Evolutionary conservation across 768 basidiomycete species (phyloP).

Genomic region (Lactarius psammicola): DNA sequence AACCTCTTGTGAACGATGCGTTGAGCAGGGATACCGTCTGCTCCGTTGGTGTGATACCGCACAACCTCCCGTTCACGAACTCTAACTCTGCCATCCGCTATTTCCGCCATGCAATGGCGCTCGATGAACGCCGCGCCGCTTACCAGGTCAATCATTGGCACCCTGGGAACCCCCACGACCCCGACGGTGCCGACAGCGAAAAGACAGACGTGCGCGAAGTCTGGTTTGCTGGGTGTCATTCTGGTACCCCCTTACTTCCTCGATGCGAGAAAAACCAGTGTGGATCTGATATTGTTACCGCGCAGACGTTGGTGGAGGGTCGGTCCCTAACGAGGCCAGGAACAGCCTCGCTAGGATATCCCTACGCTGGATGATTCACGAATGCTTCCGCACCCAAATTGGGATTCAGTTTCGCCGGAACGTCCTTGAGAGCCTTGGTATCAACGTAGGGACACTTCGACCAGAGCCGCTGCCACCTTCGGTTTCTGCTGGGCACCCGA

Average conservation of each 20-base stretch:
- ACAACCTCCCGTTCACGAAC: slow-evolving; percentile 62
- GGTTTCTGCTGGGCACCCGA: not conserved
- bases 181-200: slow-evolving; percentile 25
- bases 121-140: slow-evolving; percentile 66
- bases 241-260: slow-evolving; percentile 44
- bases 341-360: slow-evolving; percentile 68
- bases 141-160: slow-evolving; percentile 42
- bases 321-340: slow-evolving; percentile 52
- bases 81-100: slow-evolving; percentile 57
- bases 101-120: slow-evolving; percentile 69
- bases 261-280: not conserved
- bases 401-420: slow-evolving; percentile 40
- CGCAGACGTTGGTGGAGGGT: slow-evolving; percentile 76
- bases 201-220: slow-evolving; percentile 69
- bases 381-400: slow-evolving; percentile 51
- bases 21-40: slow-evolving; percentile 63
- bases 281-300: not conserved
- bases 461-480: not conserved
- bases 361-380: slow-evolving; percentile 55
- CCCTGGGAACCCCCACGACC: slow-evolving; percentile 37
- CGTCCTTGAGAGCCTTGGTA: slow-evolving; percentile 36
- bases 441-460: slow-evolving; percentile 32
- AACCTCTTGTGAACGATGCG: slow-evolving; percentile 13
- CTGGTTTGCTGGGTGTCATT: slow-evolving; percentile 77
- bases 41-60: slow-evolving; percentile 67